Percentiles rank a stretch among this genome's conserved stretches.
Conservation (phyloP, 169 alveolate genomes). For the Plasmodium ovale region DNA sequence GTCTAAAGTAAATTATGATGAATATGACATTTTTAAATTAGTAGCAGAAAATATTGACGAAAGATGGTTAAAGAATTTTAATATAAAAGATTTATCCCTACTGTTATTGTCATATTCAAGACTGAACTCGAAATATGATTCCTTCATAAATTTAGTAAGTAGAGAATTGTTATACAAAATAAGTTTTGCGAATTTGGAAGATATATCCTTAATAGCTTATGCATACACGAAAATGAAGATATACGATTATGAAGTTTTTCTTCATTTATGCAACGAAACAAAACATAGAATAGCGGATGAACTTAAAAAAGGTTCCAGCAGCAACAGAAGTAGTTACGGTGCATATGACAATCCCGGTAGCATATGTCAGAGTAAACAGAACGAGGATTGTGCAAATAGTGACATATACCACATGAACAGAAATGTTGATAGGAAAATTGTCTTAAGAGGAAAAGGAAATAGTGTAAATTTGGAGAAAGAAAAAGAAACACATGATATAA, state of each 20-base stretch:
- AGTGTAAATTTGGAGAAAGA: neutral
- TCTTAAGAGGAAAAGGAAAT: neutral
- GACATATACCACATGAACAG: too few species aligned
- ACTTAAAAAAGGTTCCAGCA: neutral
- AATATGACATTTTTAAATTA: slow-evolving; percentile 60
- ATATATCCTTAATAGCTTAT: slow-evolving; percentile 59
- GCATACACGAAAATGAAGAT: slow-evolving; percentile 74
- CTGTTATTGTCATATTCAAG: slow-evolving; percentile 72
- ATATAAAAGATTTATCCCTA: slow-evolving; percentile 66
- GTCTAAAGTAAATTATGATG: slow-evolving; percentile 74
- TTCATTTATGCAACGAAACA: slow-evolving; percentile 70
- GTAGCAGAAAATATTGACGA: slow-evolving; percentile 67
- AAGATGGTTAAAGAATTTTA: slow-evolving; percentile 76
- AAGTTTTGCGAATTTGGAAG: slow-evolving; percentile 46
- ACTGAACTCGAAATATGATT: slow-evolving; percentile 30
- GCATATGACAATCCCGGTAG: too few species aligned
- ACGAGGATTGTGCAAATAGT: neutral
- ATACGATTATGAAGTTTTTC: slow-evolving; percentile 76
- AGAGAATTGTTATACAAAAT: slow-evolving; percentile 76
- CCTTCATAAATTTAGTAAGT: slow-evolving; percentile 69
- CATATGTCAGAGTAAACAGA: neutral
- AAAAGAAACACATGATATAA: neutral
- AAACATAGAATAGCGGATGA: slow-evolving; percentile 40
- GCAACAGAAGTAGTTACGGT: too few species aligned
- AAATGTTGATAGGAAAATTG: neutral